These are phyloP conservation scores for Ogataea pignaliae DNA, from an alignment of 805 yeast genomes.

Conservation along the genomic window DNA sequence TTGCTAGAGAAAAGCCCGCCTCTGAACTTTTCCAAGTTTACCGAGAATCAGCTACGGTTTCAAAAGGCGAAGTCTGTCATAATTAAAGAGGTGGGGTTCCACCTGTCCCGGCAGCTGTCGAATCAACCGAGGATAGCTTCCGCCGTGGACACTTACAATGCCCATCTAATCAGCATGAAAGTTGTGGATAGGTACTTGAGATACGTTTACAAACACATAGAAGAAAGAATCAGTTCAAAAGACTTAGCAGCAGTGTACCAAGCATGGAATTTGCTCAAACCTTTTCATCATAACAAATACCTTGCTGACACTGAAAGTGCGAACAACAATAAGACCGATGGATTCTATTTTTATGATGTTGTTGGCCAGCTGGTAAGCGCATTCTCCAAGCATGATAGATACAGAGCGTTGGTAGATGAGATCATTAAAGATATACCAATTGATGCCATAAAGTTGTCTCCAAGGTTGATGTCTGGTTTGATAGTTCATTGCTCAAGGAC, in stretches of 20 bases:
- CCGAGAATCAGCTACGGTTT: neutral
- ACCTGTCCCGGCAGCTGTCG: neutral
- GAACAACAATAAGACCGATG: conserved; percentile 25
- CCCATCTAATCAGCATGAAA: conserved; percentile 12
- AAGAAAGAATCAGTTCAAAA: conserved; percentile 16
- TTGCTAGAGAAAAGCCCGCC: too few species aligned
- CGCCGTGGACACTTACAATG: conserved; percentile 5
- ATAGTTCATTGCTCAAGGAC: conserved; percentile 27
- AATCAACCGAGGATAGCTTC: conserved; percentile 5
- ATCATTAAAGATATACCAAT: conserved; percentile 29
- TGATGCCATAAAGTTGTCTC: conserved; percentile 29
- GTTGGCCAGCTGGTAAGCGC: conserved; percentile 22
- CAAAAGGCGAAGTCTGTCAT: neutral
- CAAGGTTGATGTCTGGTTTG: conserved; percentile 30
- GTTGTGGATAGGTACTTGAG: conserved; percentile 23
- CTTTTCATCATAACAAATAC: conserved; percentile 27
- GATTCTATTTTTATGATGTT: conserved; percentile 26
- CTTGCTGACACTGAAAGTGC: conserved; percentile 20
- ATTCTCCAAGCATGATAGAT: conserved; percentile 29
- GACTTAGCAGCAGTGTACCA: conserved; percentile 26
- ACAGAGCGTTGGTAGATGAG: conserved; percentile 20
- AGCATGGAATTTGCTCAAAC: conserved; percentile 25
- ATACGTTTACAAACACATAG: conserved; percentile 26
- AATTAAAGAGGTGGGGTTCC: neutral
- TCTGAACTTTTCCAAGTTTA: too few species aligned